phyloP scores from a whole-genome alignment of 176 grass and related monocot genomes.

The Zizania latifolia region DNA sequence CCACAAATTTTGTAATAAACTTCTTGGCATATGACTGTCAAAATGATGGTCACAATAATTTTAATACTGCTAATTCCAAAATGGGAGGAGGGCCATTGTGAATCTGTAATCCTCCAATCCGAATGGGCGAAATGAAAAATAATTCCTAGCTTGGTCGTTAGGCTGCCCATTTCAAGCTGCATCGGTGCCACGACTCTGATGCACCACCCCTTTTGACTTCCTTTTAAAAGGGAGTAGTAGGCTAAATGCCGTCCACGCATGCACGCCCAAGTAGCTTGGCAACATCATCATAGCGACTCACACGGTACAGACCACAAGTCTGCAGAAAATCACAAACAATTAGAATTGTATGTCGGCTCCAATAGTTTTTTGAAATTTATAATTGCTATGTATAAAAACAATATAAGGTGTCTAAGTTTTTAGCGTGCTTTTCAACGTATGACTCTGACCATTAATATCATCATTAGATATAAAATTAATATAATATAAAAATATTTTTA shows the following conservation, averaged over 20 bases:
- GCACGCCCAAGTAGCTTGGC: background rate
- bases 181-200: conserved; percentile 13
- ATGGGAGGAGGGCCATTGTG: background rate
- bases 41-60: too few species aligned
- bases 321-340: background rate
- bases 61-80: too few species aligned
- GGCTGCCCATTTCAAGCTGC: conserved; percentile 24
- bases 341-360: background rate
- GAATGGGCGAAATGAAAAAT: background rate
- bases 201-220: conserved; percentile 4
- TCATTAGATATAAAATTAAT: too few species aligned
- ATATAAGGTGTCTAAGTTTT: too few species aligned
- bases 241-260: background rate
- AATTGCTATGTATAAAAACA: too few species aligned
- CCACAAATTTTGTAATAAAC: background rate
- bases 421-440: too few species aligned
- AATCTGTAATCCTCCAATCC: background rate
- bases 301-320: background rate
- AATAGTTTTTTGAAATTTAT: too few species aligned
- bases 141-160: background rate
- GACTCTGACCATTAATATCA: too few species aligned
- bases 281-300: too few species aligned
- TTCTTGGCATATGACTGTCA: too few species aligned
- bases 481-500: too few species aligned
- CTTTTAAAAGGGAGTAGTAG: background rate